Evolutionary conservation across 2,329 filamentous ascomycete species (phyloP), one percentile per base, ranked within the genome.

Genomic region (Nemania sp.): DNA sequence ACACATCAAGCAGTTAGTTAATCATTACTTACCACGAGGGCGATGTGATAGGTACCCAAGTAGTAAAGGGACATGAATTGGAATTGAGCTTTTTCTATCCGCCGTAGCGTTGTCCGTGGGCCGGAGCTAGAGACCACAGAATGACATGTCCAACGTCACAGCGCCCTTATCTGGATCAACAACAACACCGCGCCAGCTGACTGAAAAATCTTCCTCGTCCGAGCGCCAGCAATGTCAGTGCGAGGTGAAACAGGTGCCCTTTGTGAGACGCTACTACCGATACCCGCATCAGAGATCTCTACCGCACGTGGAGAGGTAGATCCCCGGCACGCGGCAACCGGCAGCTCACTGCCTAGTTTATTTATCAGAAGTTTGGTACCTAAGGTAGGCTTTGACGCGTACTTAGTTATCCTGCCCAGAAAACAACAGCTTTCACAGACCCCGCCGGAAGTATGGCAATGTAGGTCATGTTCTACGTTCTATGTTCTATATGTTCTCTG

Each of bases 211-310:
- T n/a, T 15, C 3, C 21, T 17, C 40, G 13, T 2, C 15, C 17
- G 43, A 15, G 43, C 25, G 7, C 25, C 4, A 29, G 25, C 25
- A 29, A 29, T 29, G 7, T 29, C 25, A 29, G 25, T 42, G 25
- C 43, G 15, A 13, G 9, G 21, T 40, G 13, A 5, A 39, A 48
- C 43, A 37, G 12, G 5, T 20, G n/a, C 15, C 32, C 12, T 2
- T 2, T 46, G 32, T 45, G 18, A 59, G n/a, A 46, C 29, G 43
- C 45, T 54, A 10, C n/a, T 21, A 37, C 39, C 51, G n/a, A 46
- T 25, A 37, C 13, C 25, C 25, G 25, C 25, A 43, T 20, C 39
- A 50, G 37, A 20, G 37, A 55, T 21, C 7, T 29, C 29, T 9
- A 35, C 10, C 4, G 25, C 25, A 29, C 25, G 25, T 29, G 25